These are phyloP conservation scores for Citrus medica DNA, from an alignment of 345 rosid species.

Conservation along the genomic window DNA sequence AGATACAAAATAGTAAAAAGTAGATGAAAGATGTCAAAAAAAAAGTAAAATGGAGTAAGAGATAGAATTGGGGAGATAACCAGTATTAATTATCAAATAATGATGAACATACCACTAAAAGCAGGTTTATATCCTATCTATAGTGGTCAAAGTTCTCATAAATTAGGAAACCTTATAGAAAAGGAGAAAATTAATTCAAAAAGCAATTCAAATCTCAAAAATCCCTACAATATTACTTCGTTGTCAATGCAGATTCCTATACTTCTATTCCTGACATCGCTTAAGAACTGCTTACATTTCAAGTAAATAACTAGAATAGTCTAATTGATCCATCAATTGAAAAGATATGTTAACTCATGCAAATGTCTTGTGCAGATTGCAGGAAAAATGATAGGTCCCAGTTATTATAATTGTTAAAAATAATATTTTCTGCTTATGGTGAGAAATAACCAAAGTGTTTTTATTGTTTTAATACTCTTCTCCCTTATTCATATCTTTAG, in stretches of 20 bases:
- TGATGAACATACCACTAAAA: background rate
- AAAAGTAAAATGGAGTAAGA: too few relatives aligned
- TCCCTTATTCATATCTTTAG: too few relatives aligned
- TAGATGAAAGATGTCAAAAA: too few relatives aligned
- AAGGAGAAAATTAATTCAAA: too few relatives aligned
- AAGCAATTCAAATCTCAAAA: background rate
- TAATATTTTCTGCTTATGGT: too few relatives aligned
- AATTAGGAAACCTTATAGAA: background rate
- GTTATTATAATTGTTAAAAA: too few relatives aligned
- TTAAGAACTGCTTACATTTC: background rate
- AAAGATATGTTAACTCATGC: background rate
- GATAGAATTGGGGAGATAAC: background rate
- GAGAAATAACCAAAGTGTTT: too few relatives aligned
- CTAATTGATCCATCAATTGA: background rate
- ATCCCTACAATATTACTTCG: background rate
- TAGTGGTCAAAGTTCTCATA: background rate
- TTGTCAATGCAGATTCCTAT: background rate
- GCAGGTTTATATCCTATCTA: background rate
- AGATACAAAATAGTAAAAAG: too few relatives aligned
- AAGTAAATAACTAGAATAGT: background rate
- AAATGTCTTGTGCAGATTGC: constrained; percentile 60
- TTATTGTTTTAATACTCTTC: too few relatives aligned
- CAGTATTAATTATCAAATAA: background rate
- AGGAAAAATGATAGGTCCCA: constrained; percentile 32
- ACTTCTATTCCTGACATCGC: background rate